Conservation (phyloP, 352 stramenopile genomes). For the Phytophthora constricta region DNA sequence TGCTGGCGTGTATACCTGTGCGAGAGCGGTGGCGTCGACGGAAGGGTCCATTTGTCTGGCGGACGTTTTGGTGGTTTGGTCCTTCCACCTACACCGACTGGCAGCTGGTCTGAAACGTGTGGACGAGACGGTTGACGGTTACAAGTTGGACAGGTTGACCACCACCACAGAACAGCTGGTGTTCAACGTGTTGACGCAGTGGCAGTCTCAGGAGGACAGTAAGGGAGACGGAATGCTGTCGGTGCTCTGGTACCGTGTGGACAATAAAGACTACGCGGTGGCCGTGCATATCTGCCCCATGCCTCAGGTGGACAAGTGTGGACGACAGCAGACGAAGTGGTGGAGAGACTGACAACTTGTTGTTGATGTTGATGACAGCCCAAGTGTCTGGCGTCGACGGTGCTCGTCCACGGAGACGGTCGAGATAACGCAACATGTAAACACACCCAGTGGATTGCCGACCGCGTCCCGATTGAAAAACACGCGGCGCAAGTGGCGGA, state of each 20-base stretch:
- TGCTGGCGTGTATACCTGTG: conserved; percentile 70
- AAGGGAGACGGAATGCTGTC: conserved; percentile 65
- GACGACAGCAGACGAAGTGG: background rate
- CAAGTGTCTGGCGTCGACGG: conserved; percentile 42
- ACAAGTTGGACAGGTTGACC: conserved; percentile 26
- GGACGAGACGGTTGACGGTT: background rate
- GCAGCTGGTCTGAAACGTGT: conserved; percentile 30
- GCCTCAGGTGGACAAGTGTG: conserved; percentile 33
- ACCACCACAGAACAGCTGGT: conserved; percentile 17
- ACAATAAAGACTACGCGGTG: conserved; percentile 37
- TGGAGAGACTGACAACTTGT: background rate
- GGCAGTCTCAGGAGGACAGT: conserved; percentile 4
- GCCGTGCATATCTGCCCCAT: conserved; percentile 65
- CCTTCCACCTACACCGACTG: conserved; percentile 68
- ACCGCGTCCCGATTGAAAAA: conserved; percentile 58
- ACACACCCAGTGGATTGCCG: conserved; percentile 73
- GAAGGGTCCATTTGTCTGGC: background rate
- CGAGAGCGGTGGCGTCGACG: conserved; percentile 33
- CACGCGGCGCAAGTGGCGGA: conserved; percentile 33
- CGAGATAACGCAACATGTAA: conserved; percentile 63
- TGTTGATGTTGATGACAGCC: conserved; percentile 18
- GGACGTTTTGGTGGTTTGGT: conserved; percentile 49
- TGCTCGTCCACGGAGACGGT: conserved; percentile 58
- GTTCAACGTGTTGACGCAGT: conserved; percentile 14
- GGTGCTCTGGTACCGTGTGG: conserved; percentile 56